A percentile compares a stretch with the other conserved stretches of the same genome.
These are phyloP conservation scores for Quercus mongolica DNA, from an alignment of 306 rosid species.

Conservation along the genomic window DNA sequence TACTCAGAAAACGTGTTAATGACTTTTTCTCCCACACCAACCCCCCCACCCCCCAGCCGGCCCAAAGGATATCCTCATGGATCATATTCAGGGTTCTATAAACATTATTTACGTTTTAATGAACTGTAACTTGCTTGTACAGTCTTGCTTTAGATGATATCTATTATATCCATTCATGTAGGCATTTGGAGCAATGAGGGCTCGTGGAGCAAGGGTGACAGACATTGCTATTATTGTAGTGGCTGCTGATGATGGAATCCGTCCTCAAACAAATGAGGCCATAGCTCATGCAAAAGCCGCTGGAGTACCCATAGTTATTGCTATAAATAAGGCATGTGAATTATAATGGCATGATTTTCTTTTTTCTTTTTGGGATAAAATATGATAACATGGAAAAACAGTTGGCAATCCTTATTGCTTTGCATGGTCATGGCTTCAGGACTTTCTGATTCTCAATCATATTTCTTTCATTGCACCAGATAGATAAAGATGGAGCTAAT, in stretches of 20 bases:
- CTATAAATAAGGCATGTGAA: conserved; percentile 84
- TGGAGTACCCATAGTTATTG: conserved; percentile 86
- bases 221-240: conserved; percentile 93
- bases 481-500: conserved; percentile 95
- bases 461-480: conserved; percentile 45
- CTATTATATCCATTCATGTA: conserved; percentile 37
- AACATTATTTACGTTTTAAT: conserved; percentile 1
- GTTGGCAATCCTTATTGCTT: conserved; percentile 16
- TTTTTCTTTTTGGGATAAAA: background rate
- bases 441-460: conserved; percentile 13
- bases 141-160: conserved; percentile 34
- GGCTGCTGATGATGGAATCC: conserved; percentile 98
- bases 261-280: conserved; percentile 98
- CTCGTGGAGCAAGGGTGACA: conserved; percentile 98
- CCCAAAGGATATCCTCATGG: background rate
- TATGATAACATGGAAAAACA: conserved; percentile 7
- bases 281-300: conserved; percentile 99
- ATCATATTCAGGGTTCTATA: conserved; percentile 13
- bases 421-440: conserved; percentile 18
- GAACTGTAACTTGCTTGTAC: conserved; percentile 17
- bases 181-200: conserved; percentile 99
- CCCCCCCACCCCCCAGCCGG: no score
- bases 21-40: no score
- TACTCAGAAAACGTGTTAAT: background rate
- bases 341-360: background rate